These are phyloP conservation scores for Mortierella sp. DNA, from an alignment of 371 early-diverging fungal genomes.

Conservation along the genomic window DNA sequence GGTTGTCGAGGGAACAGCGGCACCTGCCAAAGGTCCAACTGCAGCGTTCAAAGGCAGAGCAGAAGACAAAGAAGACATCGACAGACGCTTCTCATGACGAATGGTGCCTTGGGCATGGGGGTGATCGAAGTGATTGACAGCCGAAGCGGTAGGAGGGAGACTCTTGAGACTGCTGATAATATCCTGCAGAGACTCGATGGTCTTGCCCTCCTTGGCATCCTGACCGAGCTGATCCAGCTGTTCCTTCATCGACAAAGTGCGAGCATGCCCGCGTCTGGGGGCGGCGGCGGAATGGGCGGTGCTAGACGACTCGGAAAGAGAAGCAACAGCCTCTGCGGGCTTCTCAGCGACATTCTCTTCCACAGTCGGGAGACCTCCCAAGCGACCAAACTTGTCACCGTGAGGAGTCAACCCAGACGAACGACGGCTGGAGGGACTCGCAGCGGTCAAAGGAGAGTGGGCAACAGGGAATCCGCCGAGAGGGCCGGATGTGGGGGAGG, in stretches of 20 bases:
- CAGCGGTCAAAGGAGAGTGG: constrained; percentile 20
- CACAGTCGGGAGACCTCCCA: constrained; percentile 43
- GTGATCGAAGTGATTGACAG: constrained; percentile 12
- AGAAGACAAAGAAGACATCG: constrained; percentile 42
- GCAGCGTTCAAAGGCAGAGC: constrained; percentile 20
- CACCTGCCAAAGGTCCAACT: constrained; percentile 8
- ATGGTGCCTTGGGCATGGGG: constrained; percentile 1
- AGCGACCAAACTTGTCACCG: constrained; percentile 42
- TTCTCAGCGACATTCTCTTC: constrained; percentile 36
- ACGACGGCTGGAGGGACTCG: constrained; percentile 48
- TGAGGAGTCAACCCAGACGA: constrained; percentile 33
- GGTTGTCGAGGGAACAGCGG: constrained; percentile 23
- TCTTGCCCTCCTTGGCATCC: constrained; percentile 29
- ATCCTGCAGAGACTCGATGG: constrained; percentile 65
- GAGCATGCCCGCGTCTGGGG: constrained; percentile 32
- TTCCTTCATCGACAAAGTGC: constrained; percentile 52
- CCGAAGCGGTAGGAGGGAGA: constrained; percentile 58
- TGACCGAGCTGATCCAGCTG: constrained; percentile 29
- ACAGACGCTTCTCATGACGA: constrained; percentile 62
- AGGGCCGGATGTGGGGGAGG: constrained; percentile 19
- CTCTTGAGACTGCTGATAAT: constrained; percentile 70
- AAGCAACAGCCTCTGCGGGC: background rate
- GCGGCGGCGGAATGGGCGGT: constrained; percentile 8
- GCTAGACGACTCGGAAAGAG: background rate
- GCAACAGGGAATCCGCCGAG: constrained; percentile 16